A percentile compares a stretch with the other conserved stretches of the same genome.
phyloP scores from a whole-genome alignment of 1,284 basidiomycete genomes.

The Inonotus hispidus region DNA sequence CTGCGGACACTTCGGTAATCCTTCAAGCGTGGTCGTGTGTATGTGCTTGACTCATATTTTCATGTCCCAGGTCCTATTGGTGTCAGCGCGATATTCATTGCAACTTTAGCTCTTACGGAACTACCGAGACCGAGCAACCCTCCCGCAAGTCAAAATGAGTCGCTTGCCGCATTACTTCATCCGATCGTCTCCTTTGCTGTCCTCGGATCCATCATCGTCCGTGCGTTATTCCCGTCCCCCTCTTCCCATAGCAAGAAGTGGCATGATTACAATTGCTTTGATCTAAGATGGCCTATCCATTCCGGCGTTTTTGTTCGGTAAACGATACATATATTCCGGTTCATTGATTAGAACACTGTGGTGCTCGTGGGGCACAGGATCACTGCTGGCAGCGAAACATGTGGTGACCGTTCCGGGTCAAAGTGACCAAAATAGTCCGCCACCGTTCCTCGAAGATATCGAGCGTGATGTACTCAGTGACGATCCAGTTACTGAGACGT shows the following conservation, averaged over 20 bases:
- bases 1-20: constrained; percentile 78
- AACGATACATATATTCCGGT: constrained; percentile 35
- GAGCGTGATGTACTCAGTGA: background rate
- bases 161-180: constrained; percentile 64
- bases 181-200: constrained; percentile 85
- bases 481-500: background rate
- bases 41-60: background rate
- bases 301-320: constrained; percentile 76
- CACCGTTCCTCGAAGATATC: background rate
- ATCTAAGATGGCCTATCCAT: constrained; percentile 83
- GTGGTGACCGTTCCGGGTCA: background rate
- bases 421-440: background rate
- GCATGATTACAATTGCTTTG: background rate
- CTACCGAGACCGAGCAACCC: constrained; percentile 56
- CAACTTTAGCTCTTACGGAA: constrained; percentile 66
- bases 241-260: background rate
- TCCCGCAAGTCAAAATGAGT: constrained; percentile 61
- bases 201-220: constrained; percentile 61
- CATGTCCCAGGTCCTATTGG: constrained; percentile 43
- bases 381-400: background rate
- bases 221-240: constrained; percentile 1
- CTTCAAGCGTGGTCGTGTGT: background rate
- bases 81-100: constrained; percentile 82
- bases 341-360: constrained; percentile 35
- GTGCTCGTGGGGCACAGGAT: background rate